Evolutionary conservation across 179 eudicot species (phyloP).

Genomic region (Patellifolia procumbens): DNA sequence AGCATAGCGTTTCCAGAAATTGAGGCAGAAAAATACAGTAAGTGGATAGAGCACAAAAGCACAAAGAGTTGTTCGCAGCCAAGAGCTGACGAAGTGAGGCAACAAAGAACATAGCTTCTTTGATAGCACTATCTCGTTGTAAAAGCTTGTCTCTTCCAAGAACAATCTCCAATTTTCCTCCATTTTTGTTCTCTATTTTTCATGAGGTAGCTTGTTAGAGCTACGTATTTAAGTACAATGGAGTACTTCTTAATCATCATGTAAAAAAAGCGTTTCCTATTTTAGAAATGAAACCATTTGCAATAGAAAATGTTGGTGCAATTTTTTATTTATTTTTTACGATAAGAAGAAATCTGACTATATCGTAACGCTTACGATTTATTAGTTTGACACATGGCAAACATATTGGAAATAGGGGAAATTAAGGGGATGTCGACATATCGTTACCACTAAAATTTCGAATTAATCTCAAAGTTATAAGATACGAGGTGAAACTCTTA

Average conservation of each 20-base stretch:
- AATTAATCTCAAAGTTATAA: too few relatives aligned
- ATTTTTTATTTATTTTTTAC: too few relatives aligned
- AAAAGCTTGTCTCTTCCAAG: constrained; percentile 13
- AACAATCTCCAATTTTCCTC: constrained; percentile 1
- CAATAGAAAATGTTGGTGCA: background rate
- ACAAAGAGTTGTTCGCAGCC: constrained; percentile 18
- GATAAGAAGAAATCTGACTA: too few relatives aligned
- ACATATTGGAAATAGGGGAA: too few relatives aligned
- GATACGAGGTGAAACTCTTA: too few relatives aligned
- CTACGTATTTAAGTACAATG: background rate
- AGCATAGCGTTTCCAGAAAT: constrained; percentile 30
- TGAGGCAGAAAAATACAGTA: constrained; percentile 7
- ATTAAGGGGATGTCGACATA: too few relatives aligned
- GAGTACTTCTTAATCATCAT: background rate
- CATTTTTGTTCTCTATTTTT: background rate
- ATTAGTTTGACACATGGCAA: too few relatives aligned
- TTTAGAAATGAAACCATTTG: background rate
- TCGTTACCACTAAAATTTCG: too few relatives aligned
- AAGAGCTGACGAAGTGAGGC: constrained; percentile 23
- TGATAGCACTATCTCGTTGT: constrained; percentile 17
- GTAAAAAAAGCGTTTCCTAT: background rate
- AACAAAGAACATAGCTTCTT: background rate
- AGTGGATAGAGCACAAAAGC: constrained; percentile 15
- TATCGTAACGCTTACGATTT: too few relatives aligned
- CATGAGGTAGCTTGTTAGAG: background rate